Conservation (phyloP, 495 filamentous ascomycete species). For the Lichina pygmaea region DNA sequence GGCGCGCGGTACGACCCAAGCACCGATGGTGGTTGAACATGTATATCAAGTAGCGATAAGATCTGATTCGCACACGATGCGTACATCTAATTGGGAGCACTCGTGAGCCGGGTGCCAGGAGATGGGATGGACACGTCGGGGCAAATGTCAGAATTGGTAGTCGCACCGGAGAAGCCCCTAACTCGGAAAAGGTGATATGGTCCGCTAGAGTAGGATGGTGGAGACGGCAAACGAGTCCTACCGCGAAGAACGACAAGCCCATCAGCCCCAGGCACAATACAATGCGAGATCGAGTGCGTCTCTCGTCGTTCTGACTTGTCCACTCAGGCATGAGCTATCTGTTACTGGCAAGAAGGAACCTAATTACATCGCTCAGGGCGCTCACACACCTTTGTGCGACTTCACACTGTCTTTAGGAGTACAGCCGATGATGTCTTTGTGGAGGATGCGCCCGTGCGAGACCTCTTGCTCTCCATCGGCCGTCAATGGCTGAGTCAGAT, state of each 20-base stretch:
- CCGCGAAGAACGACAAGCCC: too few relatives aligned
- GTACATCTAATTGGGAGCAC: conserved; percentile 30
- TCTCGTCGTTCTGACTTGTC: too few relatives aligned
- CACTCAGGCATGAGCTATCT: too few relatives aligned
- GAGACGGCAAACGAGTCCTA: conserved; percentile 18
- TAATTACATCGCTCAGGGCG: too few relatives aligned
- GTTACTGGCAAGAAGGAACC: too few relatives aligned
- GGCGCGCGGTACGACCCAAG: conserved; percentile 4
- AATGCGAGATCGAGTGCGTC: too few relatives aligned
- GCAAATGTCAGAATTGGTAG: conserved; percentile 1
- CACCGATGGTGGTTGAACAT: conserved; percentile 18
- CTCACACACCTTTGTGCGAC: conserved; percentile 18
- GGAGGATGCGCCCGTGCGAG: conserved; percentile 22
- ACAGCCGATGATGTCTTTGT: conserved; percentile 37
- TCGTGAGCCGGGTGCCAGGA: conserved; percentile 3
- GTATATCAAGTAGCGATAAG: conserved; percentile 45
- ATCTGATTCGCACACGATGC: conserved; percentile 44
- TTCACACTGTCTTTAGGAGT: conserved; percentile 24
- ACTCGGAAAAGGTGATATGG: conserved; percentile 33
- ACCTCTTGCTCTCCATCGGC: conserved; percentile 18
- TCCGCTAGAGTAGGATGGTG: conserved; percentile 40
- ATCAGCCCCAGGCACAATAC: too few relatives aligned
- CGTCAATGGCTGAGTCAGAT: conserved; percentile 18
- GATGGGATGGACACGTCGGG: neutral
- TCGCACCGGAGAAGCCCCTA: conserved; percentile 46